Evolutionary conservation across 176 grass and related monocot genomes (phyloP), one percentile per base, ranked within the genome.

Genomic region (Coix lacrymajobi): DNA sequence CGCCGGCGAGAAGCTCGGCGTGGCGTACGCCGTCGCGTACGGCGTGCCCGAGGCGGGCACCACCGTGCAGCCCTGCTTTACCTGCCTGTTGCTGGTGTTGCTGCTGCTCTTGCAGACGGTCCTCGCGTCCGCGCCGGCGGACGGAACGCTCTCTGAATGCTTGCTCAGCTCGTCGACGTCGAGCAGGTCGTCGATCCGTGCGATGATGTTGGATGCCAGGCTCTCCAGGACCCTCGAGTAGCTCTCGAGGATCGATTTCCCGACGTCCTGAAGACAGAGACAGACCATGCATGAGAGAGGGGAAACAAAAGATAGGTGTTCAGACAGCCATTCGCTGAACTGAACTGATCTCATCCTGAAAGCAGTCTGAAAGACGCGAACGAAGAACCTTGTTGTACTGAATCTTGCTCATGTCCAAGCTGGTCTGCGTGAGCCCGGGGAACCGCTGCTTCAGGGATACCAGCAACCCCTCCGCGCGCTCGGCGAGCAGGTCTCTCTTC

Each of bases 171-270:
- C 82, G 65, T 95, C 93, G 39, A 81, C 87, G 37, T 69, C 85
- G 39, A 92, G 87, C 32, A 95, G 82, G 73, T 95, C 93, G 68
- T 95, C 90, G 69, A 95, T 92, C 33, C 90, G 85, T 6, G 90
- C 90, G 31, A 90, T 84, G 26, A 95, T 92, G 87, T 90, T 95
- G 19, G 85, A 95, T 0, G 93, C 93, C 57, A 95, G 85, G 89
- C 93, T 95, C 90, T 95, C 93, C 65, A 95, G 49, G 1, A 95
- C 93, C 76, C 93, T 87, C 22, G 93, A 95, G 71, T 95, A 95
- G 82, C 93, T 88, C 75, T 95, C 93, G 25, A 95, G 75, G 41
- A 95, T 95, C 62, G 90, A 90, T 39, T 95, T 92, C 17, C 93
- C 93, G 46, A 95, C 82, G 61, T 95, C 93, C 93, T 95, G 84